Evolutionary conservation across 2,329 filamentous ascomycete species (phyloP).

Genomic region (Clathrospora elynae): DNA sequence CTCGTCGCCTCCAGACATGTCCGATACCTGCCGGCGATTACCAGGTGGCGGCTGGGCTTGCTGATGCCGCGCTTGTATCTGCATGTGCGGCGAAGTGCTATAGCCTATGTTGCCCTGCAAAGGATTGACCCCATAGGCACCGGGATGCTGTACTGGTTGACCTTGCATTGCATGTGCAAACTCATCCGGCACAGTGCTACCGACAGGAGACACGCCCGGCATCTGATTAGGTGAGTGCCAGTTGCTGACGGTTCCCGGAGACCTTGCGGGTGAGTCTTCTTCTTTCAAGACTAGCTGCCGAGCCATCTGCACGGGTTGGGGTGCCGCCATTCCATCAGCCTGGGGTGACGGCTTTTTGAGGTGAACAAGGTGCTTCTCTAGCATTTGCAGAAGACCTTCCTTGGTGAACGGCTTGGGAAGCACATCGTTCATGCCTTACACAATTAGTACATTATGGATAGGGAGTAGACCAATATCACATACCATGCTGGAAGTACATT

Average conservation of each 20-base stretch:
- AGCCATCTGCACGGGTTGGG: slow-evolving; percentile 57
- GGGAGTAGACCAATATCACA: slow-evolving; percentile 41
- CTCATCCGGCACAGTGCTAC: slow-evolving; percentile 53
- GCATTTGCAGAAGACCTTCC: slow-evolving; percentile 75
- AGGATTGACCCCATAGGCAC: slow-evolving; percentile 45
- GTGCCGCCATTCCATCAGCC: slow-evolving; percentile 57
- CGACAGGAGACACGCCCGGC: slow-evolving; percentile 62
- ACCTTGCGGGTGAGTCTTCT: slow-evolving; percentile 66
- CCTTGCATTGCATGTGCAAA: slow-evolving; percentile 54
- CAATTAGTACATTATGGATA: slow-evolving; percentile 34
- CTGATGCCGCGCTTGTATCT: slow-evolving; percentile 43
- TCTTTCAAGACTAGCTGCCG: slow-evolving; percentile 63
- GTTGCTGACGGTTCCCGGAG: slow-evolving; percentile 63
- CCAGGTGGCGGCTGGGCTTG: slow-evolving; percentile 26
- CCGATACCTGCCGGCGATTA: slow-evolving; percentile 65
- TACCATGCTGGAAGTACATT: slow-evolving; percentile 96
- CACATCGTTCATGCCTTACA: slow-evolving; percentile 94
- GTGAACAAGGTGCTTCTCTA: slow-evolving; percentile 87
- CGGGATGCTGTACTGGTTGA: slow-evolving; percentile 41
- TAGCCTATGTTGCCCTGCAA: slow-evolving; percentile 48
- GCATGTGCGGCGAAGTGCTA: slow-evolving; percentile 47
- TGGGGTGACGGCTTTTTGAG: slow-evolving; percentile 67
- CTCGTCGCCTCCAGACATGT: slow-evolving; percentile 61
- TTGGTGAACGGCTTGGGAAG: slow-evolving; percentile 95
- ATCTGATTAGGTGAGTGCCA: slow-evolving; percentile 68